Conservation (phyloP, 176 grass and related monocot species). For the Musa acuminata region DNA sequence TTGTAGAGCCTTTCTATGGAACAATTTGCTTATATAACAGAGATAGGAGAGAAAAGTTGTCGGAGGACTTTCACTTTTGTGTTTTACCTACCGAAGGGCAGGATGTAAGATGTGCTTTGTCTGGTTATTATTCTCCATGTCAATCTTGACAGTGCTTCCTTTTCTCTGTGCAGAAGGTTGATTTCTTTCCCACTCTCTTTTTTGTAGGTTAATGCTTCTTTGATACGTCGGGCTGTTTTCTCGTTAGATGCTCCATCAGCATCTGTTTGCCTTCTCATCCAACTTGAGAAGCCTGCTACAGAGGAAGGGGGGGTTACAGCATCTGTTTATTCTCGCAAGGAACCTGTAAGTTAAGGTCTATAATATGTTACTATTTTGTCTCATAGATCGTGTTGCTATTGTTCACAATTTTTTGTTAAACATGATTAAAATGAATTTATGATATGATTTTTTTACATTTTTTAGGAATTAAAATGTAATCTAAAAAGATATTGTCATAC, state of each 20-base stretch:
- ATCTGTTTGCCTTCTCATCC: constrained; percentile 86
- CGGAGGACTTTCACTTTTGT: constrained; percentile 82
- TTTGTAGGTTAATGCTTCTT: constrained; percentile 55
- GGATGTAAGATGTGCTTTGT: constrained; percentile 55
- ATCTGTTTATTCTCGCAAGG: constrained; percentile 97
- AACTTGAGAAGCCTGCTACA: constrained; percentile 79
- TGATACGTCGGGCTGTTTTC: constrained; percentile 58
- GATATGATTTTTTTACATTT: neutral
- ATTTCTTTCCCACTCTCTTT: constrained; percentile 18
- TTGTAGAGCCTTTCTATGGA: constrained; percentile 85
- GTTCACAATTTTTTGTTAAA: neutral
- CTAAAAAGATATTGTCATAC: neutral
- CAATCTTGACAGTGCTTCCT: neutral
- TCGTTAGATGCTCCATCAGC: constrained; percentile 78
- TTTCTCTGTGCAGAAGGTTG: constrained; percentile 13
- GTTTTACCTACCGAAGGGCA: constrained; percentile 70
- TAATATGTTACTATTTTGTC: constrained; percentile 3
- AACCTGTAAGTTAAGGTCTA: constrained; percentile 63
- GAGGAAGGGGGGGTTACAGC: constrained; percentile 95
- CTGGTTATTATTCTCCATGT: neutral
- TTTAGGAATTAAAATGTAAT: neutral
- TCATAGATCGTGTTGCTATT: neutral
- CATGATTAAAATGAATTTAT: neutral
- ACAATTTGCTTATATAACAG: constrained; percentile 99
- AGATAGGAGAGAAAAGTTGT: constrained; percentile 93